Evolutionary conservation across 345 rosid species (phyloP).

Genomic region (Aurinia saxatilis): DNA sequence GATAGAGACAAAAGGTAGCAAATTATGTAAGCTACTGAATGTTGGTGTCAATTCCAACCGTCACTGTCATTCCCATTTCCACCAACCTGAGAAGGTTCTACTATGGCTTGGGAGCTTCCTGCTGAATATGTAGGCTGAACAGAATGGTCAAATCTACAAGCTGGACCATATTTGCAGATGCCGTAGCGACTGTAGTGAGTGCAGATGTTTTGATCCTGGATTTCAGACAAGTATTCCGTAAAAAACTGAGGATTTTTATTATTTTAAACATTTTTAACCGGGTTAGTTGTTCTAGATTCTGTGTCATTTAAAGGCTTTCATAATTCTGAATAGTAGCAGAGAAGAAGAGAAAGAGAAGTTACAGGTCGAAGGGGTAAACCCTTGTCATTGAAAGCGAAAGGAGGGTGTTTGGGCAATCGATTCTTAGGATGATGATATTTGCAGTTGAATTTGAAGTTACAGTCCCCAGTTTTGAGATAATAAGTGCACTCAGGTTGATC

Average conservation of each 20-base stretch:
- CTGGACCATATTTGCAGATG: slow-evolving; percentile 92
- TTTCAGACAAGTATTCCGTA: neutral
- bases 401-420: slow-evolving; percentile 38
- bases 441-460: slow-evolving; percentile 80
- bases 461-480: slow-evolving; percentile 79
- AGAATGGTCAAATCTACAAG: slow-evolving; percentile 45
- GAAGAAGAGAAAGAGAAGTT: slow-evolving; percentile 29
- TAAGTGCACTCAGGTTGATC: slow-evolving; percentile 86
- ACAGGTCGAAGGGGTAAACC: slow-evolving; percentile 97
- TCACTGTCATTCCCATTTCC: slow-evolving; percentile 23
- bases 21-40: neutral
- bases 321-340: neutral
- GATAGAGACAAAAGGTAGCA: neutral
- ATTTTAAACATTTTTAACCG: neutral
- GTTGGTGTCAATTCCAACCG: slow-evolving; percentile 19
- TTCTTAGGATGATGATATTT: slow-evolving; percentile 84
- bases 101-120: slow-evolving; percentile 11
- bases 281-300: slow-evolving; percentile 1
- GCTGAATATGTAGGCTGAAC: slow-evolving; percentile 20
- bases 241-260: neutral
- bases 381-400: slow-evolving; percentile 64
- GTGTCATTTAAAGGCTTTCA: neutral
- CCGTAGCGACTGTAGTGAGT: slow-evolving; percentile 85
- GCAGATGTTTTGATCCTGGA: slow-evolving; percentile 73
- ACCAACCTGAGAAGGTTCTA: slow-evolving; percentile 15